Evolutionary conservation across 2,329 filamentous ascomycete species (phyloP).

Genomic region (Talaromyces sp.): DNA sequence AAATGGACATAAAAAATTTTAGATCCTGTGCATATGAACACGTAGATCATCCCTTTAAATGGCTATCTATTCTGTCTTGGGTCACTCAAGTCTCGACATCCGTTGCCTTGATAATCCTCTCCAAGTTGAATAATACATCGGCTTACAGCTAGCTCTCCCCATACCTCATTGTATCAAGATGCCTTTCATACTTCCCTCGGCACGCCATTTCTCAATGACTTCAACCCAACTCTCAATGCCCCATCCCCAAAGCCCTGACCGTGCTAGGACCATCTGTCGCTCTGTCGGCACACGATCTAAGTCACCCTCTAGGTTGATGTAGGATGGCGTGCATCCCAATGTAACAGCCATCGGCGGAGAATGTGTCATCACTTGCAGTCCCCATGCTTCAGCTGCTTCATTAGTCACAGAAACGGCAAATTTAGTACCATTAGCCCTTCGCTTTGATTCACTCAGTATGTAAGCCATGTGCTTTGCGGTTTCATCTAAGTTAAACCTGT

Average conservation of each 20-base stretch:
- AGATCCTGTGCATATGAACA: constrained; percentile 5
- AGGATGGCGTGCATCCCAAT: constrained; percentile 57
- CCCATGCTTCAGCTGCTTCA: constrained; percentile 54
- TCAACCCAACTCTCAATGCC: constrained; percentile 4
- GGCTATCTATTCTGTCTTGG: too few relatives aligned
- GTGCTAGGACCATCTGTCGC: constrained; percentile 17
- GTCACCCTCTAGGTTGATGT: constrained; percentile 46
- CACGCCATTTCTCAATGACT: constrained; percentile 6
- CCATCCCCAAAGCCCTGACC: constrained; percentile 1
- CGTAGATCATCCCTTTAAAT: too few relatives aligned
- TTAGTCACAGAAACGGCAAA: constrained; percentile 47
- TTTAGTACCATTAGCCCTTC: constrained; percentile 5
- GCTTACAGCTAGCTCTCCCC: too few relatives aligned
- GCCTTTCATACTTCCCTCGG: background rate
- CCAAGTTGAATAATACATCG: too few relatives aligned
- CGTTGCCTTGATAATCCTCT: too few relatives aligned
- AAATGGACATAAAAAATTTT: constrained; percentile 38
- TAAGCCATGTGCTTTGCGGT: constrained; percentile 48
- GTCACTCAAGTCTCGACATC: too few relatives aligned
- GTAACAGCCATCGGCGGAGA: constrained; percentile 46
- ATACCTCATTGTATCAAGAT: too few relatives aligned
- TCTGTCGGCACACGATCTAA: constrained; percentile 11
- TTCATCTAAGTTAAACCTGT: constrained; percentile 38
- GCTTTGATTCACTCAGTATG: constrained; percentile 42
- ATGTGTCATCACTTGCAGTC: constrained; percentile 41